These are phyloP conservation scores for Corylus heterophylla DNA, from an alignment of 306 rosid genomes.

Conservation along the genomic window DNA sequence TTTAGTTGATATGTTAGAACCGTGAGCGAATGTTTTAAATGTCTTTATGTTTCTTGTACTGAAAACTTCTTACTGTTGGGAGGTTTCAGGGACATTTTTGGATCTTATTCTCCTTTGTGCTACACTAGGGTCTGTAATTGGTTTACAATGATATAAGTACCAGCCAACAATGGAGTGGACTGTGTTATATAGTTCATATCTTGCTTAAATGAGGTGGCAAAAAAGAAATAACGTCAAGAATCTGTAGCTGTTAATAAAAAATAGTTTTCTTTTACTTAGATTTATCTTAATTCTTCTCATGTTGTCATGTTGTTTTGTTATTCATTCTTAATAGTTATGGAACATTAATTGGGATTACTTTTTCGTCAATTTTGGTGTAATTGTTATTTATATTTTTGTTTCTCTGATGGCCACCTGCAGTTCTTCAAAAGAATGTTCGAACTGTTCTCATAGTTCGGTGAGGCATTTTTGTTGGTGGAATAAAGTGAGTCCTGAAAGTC, in stretches of 20 bases:
- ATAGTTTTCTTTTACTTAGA: neutral
- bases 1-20: neutral
- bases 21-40: neutral
- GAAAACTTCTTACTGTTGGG: neutral
- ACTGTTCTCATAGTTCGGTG: conserved; percentile 71
- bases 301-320: neutral
- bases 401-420: conserved; percentile 43
- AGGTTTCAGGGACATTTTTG: too few species aligned
- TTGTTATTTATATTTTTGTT: conserved; percentile 16
- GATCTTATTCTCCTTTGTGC: too few species aligned
- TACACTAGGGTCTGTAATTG: too few species aligned
- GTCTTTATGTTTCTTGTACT: neutral
- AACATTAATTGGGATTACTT: neutral
- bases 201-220: neutral
- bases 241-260: neutral
- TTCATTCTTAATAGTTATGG: neutral
- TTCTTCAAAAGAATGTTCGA: conserved; percentile 52
- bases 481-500: conserved; percentile 59
- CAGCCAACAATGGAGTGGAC: too few species aligned
- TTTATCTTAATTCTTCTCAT: neutral
- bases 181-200: neutral
- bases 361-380: neutral
- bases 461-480: conserved; percentile 99
- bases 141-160: too few species aligned
- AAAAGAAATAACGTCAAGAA: neutral